Evolutionary conservation across 2,329 filamentous ascomycete species (phyloP), one percentile per base, ranked within the genome.

Genomic region (Fusarium longipes): DNA sequence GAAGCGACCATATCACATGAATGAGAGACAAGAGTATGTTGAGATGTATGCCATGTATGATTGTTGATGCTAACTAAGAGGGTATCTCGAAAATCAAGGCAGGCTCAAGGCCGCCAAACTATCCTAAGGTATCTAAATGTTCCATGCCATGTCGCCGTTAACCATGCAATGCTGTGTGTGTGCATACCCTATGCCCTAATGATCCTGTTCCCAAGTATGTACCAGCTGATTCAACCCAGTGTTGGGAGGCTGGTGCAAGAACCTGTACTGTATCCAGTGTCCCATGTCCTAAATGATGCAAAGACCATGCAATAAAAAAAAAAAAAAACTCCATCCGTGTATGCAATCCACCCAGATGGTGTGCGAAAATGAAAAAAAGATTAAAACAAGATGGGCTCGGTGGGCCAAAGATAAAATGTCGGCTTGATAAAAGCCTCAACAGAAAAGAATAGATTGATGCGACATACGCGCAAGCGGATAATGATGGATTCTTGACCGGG

Each of bases 81-180:
- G 67, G 67, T 70, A 70, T 70, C 67, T 70, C 36, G 44, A 61
- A 67, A 70, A 64, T 66, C 66, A 67, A 43, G 57, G 66, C 66
- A 36, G 52, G 55, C 63, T 42, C 54, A 32, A 52, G 40, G 63
- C 67, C 63, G 58, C 59, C 59, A 39, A 58, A 54, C 66, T 70
- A 70, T 69, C 66, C 67, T 68, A 70, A 70, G 63, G 67, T 70
- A 70, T 70, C 67, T 70, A 68, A 54, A 51, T 48, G 33, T 38
- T 49, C 45, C 45, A 49, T 49, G 45, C 56, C 36, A 62, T 24
- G 44, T 68, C 56, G 51, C 65, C 50, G 53, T 61, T 65, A 44
- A 44, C 25, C 58, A 60, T 64, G 60, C 59, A 43, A 17, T 57
- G 59, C 43, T 53, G 38, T 48, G 42, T 48, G 32, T 49, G 22